A percentile compares a stretch with the other conserved stretches of the same genome.
Evolutionary conservation across 352 stramenopile genomes (phyloP).

Genomic region (Phytopythium litorale): DNA sequence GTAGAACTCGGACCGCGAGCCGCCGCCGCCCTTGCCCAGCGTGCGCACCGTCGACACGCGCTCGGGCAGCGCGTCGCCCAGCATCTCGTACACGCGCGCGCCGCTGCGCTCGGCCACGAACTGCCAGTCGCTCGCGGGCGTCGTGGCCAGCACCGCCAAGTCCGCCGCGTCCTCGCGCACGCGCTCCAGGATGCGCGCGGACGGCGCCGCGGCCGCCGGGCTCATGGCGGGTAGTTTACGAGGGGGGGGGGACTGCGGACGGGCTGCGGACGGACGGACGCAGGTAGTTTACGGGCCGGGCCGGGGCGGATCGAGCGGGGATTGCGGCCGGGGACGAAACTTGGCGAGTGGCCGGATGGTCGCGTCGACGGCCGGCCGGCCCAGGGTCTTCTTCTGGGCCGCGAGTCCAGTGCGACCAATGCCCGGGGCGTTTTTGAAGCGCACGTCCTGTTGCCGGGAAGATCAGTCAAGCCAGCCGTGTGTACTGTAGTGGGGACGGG

Average conservation of each 20-base stretch:
- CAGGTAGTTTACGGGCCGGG: no score
- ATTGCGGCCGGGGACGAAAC: not conserved
- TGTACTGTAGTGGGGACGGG: not conserved
- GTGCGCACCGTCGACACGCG: conserved; percentile 32
- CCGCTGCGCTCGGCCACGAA: conserved; percentile 43
- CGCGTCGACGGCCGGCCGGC: no score
- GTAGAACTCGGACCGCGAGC: conserved; percentile 51
- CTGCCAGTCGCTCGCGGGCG: conserved; percentile 40
- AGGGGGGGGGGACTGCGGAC: not conserved
- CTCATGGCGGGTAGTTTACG: conserved; percentile 26
- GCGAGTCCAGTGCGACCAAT: not conserved
- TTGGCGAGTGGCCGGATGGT: conserved; percentile 2
- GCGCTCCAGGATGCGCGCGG: conserved; percentile 51
- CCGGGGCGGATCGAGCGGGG: not conserved
- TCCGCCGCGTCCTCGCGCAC: conserved; percentile 56
- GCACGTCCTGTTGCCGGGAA: not conserved
- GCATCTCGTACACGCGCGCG: conserved; percentile 52
- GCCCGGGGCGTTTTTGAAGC: not conserved
- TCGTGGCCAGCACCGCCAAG: conserved; percentile 44
- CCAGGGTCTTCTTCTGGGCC: no score
- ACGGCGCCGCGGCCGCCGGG: conserved; percentile 43
- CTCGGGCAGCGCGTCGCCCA: conserved; percentile 32
- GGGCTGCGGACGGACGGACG: not conserved
- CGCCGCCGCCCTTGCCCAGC: conserved; percentile 30
- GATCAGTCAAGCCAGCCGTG: conserved; percentile 4